Base-by-base conservation (phyloP, 805 yeast genomes). In the Yamadazyma sp. region DNA sequence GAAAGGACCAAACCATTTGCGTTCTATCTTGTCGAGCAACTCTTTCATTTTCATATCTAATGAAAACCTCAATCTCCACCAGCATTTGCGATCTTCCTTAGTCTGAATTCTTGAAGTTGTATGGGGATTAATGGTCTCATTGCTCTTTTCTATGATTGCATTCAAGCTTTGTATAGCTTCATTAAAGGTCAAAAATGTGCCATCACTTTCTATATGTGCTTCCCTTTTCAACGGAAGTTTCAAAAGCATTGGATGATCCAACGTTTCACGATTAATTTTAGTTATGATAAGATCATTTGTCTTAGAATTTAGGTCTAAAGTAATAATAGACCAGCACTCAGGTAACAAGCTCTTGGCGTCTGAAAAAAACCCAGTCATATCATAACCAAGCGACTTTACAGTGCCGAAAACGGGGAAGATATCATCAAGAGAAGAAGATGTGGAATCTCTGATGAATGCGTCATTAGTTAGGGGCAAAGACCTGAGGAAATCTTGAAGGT, bases 1-100 rank as follows among this genome's bases (percentile, higher is more conserved):
- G 47, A 88, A 84, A 0, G 91, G 95, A 10, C 91, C 88, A 24
- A 91, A 62, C 90, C 96, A 86, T 38, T 65, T 62, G 15, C 57
- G 55, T 38, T 87, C 91, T 6, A 86, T 71, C 21, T 65, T 64
- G 1, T 55, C 49, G n/a, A 91, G 54, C n/a, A 89, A 57, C 1
- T 56, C 57, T 26, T 71, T 56, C 36, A 91, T 52, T 32, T 71
- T 58, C 7, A 64, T 55, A 55, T 91, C 96, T 12, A 89, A 62
- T 0, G 57, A 60, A 38, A 75, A 77, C 33, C 97, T 64, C 19
- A 64, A 62, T 27, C 70, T 69, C 95, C 97, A 93, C 96, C 97
- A 91, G 6, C 62, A 46, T 31, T 70, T 72, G 34, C 88, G 68
- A 20, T 80, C 83, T 28, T 78, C 82, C 30, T 73, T 69, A 0